Conservation (phyloP, 2,329 filamentous ascomycete genomes). For the Monosporascus sp. region DNA sequence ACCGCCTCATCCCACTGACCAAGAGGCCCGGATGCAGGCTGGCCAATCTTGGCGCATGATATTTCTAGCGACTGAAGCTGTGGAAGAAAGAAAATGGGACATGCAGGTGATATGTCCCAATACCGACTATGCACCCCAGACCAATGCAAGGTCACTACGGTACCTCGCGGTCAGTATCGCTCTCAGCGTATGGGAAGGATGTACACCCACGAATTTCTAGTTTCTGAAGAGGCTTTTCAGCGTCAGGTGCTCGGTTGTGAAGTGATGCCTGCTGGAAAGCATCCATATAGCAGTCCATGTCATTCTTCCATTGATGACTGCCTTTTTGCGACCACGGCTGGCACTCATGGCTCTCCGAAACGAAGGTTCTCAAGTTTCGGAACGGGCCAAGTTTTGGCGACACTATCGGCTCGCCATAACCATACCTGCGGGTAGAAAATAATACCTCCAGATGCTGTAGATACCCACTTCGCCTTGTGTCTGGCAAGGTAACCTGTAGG, state of each 20-base stretch:
- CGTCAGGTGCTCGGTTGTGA: not conserved
- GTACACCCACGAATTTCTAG: constrained; percentile 5
- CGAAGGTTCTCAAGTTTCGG: constrained; percentile 5
- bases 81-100: constrained; percentile 10
- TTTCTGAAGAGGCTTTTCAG: constrained; percentile 4
- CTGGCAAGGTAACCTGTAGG: not conserved
- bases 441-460: constrained; percentile 6
- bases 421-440: constrained; percentile 4
- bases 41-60: constrained; percentile 7
- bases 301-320: constrained; percentile 1
- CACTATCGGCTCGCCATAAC: not conserved
- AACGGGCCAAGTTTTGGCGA: constrained; percentile 6
- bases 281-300: constrained; percentile 4
- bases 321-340: constrained; percentile 4
- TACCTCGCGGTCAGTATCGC: not conserved
- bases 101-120: constrained; percentile 7
- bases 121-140: not conserved
- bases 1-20: not conserved
- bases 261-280: constrained; percentile 9
- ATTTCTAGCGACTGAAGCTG: constrained; percentile 10
- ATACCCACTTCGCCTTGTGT: constrained; percentile 2
- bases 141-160: constrained; percentile 10
- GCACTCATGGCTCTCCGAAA: constrained; percentile 10
- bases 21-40: not conserved
- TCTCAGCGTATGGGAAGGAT: not conserved